Evolutionary conservation across 805 yeast genomes (phyloP), one percentile per base, ranked within the genome.

Genomic region (Wickerhamiella bombiphila): DNA sequence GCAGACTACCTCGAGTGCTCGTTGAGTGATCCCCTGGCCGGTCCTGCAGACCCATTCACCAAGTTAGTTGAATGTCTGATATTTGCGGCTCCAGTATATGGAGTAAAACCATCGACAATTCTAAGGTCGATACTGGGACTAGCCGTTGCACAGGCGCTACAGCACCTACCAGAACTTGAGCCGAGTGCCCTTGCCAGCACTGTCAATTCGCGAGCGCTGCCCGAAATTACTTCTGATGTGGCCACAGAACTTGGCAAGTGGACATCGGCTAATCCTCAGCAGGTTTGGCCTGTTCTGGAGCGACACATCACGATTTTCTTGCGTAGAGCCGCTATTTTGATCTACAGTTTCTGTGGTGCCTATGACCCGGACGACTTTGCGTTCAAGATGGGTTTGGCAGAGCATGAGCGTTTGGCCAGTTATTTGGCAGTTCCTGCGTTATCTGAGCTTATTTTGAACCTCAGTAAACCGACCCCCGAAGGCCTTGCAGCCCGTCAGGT

Each of bases 341-440:
- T 40, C 6, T 45, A 32, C 30, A 45, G 45, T 6, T 20, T 49
- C 8, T 46, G 50, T 22, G 54, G 54, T 4, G 36, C 26, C 20
- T 47, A 47, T 29, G 53, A 50, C 22, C 35, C 45, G 11, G 50
- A 45, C 24, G 52, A 47, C 19, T 47, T 36, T 25, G 42, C 40
- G 4, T 42, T 43, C 22, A 42, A 42, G 37, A 45, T 45, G 49
- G 18, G 33, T 8, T 18, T 34, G 13, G 44, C 50, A 3, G 54
- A 50, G 41, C 47, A 45, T 26, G 48, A 48, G 21, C 43, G 54
- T 5, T 40, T 50, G 24, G 14, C 35, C 15, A n/a, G 22, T 26
- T 50, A 43, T 29, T 30, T 50, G 20, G 37, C 35, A 21, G 32
- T 54, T 14, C 57, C 58, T n/a, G 7, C 30, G 6, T 21, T 54